Conservation (phyloP, 768 basidiomycete genomes). For the Multifurca ochricompacta region DNA sequence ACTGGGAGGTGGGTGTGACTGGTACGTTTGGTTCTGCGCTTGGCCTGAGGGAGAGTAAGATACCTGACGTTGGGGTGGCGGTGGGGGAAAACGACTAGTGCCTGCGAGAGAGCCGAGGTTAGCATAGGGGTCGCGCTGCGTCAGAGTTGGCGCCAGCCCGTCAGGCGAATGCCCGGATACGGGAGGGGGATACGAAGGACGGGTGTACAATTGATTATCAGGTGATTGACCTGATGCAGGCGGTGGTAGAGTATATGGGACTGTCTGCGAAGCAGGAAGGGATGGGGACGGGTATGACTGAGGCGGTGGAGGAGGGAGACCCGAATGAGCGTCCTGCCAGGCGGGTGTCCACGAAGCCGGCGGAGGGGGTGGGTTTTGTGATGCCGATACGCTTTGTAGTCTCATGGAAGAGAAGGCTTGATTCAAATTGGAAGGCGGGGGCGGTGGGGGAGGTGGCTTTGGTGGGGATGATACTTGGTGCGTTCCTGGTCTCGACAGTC, state of each 20-base stretch:
- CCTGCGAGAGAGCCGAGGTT: conserved; percentile 14
- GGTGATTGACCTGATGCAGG: conserved; percentile 21
- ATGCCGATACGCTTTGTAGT: conserved; percentile 30
- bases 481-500: conserved; percentile 35
- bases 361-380: conserved; percentile 30
- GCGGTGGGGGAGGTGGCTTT: conserved; percentile 25
- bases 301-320: conserved; percentile 10
- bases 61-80: conserved; percentile 24
- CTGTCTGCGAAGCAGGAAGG: conserved; percentile 11
- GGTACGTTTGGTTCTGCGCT: conserved; percentile 10
- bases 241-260: conserved; percentile 20
- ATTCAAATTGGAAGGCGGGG: conserved; percentile 34
- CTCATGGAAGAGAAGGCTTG: conserved; percentile 52
- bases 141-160: conserved; percentile 23
- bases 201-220: conserved; percentile 6
- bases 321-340: conserved; percentile 1
- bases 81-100: conserved; percentile 17
- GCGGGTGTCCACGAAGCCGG: conserved; percentile 24
- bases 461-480: conserved; percentile 31
- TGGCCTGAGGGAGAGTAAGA: conserved; percentile 20
- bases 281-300: conserved; percentile 15
- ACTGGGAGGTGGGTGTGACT: conserved; percentile 22
- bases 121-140: conserved; percentile 22
- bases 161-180: conserved; percentile 13
- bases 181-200: conserved; percentile 5